Evolutionary conservation across 768 basidiomycete genomes (phyloP), one percentile per base, ranked within the genome.

Genomic region (Leccinum aurantiacum): DNA sequence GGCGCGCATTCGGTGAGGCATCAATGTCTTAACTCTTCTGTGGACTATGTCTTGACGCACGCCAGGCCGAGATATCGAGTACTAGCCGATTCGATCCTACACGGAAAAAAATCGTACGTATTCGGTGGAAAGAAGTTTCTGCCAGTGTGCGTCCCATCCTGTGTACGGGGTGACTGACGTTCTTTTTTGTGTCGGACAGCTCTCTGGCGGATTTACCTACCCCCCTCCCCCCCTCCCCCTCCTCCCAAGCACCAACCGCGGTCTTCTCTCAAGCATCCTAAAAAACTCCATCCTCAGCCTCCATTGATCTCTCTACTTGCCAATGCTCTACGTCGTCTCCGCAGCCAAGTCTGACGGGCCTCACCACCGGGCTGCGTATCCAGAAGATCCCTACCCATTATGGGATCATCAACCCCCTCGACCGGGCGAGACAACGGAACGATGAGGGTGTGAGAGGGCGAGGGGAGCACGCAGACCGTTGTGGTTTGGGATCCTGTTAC

Each of bases 221-320:
- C 25, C 25, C 25, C 25, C 25, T 25, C 25, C 25, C 29, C 29
- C 29, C 94, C 1, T 97, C 95, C 60, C 78, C 93, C 25, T 25
- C 25, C 25, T 25, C 15, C 93, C 95, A 7, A 95, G 95, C 67
- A 90, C 84, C 24, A 98, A 98, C 80, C 97, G 95, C 66, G 95
- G 87, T 25, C 84, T 93, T 2, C 79, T 98, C 29, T 84, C 88
- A 11, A 88, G 82, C 67, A 82, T 91, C 54, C 88, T 92, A 71
- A 97, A 98, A 77, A 90, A 91, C 13, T 90, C 95, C 57, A 90
- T 98, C 52, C 84, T 93, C 54, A 95, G 97, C 78, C 83, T 97
- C 1, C 93, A 93, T 61, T 98, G 92, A 90, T 91, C 90, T 0
- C 81, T 95, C 53, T 82, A 76, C 73, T 86, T 86, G 1, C 83